Evolutionary conservation across 345 rosid species (phyloP).

Genomic region (Salix dunnii): DNA sequence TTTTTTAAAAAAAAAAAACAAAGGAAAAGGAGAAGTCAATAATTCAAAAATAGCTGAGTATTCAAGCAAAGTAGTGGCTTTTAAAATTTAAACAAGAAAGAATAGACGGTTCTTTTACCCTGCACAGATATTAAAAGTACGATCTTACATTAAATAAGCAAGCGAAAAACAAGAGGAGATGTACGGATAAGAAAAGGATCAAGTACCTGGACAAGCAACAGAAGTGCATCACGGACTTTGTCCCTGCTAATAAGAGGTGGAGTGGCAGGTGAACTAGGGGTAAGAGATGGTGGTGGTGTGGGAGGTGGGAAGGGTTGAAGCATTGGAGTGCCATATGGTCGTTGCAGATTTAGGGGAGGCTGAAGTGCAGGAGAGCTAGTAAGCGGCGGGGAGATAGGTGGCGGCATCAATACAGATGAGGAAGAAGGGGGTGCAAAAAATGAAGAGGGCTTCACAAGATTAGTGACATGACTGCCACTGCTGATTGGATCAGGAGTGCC

Average conservation of each 20-base stretch:
- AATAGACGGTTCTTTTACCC: not conserved
- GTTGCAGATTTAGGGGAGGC: conserved; percentile 50
- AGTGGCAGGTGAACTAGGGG: conserved; percentile 34
- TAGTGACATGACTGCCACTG: conserved; percentile 37
- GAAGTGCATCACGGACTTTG: conserved; percentile 56
- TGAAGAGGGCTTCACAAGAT: conserved; percentile 58
- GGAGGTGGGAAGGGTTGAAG: conserved; percentile 79
- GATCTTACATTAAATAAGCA: not conserved
- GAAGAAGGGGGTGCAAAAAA: conserved; percentile 47
- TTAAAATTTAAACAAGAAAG: not conserved
- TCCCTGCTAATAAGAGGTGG: conserved; percentile 45
- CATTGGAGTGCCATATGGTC: conserved; percentile 58
- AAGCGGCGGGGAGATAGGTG: conserved; percentile 40
- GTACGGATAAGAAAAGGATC: not conserved
- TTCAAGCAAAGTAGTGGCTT: not conserved
- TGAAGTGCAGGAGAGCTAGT: conserved; percentile 39
- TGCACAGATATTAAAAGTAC: not conserved
- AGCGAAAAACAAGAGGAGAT: not conserved
- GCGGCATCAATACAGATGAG: conserved; percentile 41
- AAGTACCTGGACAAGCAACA: conserved; percentile 58
- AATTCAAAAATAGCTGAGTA: not conserved
- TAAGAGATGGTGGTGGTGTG: conserved; percentile 55
- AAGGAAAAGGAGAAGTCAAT: not conserved
- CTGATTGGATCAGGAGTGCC: conserved; percentile 36
- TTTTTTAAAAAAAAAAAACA: no score